phyloP scores from a whole-genome alignment of 2,329 filamentous ascomycete genomes.

The Alternaria ethzedia region DNA sequence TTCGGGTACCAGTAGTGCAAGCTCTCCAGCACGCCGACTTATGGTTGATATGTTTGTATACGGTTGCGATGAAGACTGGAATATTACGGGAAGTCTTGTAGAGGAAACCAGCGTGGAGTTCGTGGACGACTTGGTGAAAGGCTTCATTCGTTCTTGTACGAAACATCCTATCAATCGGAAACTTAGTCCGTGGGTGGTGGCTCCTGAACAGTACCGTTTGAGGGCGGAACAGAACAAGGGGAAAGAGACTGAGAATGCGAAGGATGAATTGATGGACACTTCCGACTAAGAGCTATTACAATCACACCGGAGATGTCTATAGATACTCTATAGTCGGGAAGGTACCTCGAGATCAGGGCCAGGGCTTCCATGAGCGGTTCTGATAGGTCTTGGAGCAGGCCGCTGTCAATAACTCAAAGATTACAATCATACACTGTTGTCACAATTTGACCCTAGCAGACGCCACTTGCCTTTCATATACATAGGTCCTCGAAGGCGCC shows the following conservation, averaged over 20 bases:
- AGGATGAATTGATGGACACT: neutral
- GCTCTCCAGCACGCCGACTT: neutral
- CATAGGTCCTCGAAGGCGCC: neutral
- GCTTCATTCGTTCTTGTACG: neutral
- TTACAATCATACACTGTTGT: neutral
- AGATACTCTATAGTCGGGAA: neutral
- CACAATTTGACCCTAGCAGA: neutral
- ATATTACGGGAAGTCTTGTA: neutral
- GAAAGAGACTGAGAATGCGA: neutral
- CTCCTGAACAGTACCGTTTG: neutral
- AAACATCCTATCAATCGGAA: neutral
- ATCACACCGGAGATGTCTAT: neutral
- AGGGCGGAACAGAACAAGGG: neutral
- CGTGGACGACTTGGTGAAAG: neutral
- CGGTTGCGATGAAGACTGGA: neutral
- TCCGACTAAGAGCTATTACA: neutral
- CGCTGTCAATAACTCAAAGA: neutral
- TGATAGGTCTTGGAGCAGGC: neutral
- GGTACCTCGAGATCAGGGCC: neutral
- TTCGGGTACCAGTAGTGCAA: neutral
- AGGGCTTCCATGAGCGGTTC: neutral
- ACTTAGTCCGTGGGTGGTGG: neutral
- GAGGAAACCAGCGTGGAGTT: neutral
- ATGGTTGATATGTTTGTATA: neutral
- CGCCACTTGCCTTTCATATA: neutral